Conservation (phyloP, 805 yeast genomes). For the Wickerhamiella cacticola region DNA sequence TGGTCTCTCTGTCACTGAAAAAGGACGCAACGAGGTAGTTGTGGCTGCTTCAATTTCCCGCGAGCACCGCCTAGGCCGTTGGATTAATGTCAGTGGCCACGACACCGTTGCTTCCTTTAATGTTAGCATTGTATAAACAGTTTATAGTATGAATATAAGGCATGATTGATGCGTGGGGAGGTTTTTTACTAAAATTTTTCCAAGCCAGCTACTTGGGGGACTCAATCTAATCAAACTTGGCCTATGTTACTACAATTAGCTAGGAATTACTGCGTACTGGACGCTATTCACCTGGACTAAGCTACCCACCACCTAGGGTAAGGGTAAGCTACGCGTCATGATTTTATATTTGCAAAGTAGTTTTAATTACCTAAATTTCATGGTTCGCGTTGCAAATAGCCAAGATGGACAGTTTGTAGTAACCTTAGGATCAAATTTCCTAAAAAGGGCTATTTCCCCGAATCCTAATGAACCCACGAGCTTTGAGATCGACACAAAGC, state of each 20-base stretch:
- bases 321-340: too few species aligned
- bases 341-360: too few species aligned
- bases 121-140: slow-evolving; percentile 5
- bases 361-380: too few species aligned
- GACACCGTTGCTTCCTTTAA: slow-evolving; percentile 19
- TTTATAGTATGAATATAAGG: neutral
- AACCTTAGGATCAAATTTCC: neutral
- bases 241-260: too few species aligned
- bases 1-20: slow-evolving; percentile 25
- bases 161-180: too few species aligned
- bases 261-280: too few species aligned
- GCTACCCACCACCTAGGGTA: too few species aligned
- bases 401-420: slow-evolving; percentile 2
- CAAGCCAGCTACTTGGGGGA: too few species aligned
- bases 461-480: neutral
- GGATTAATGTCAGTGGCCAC: slow-evolving; percentile 49
- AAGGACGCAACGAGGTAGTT: slow-evolving; percentile 31
- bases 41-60: slow-evolving; percentile 61
- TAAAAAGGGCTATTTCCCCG: neutral
- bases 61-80: slow-evolving; percentile 82
- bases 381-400: neutral
- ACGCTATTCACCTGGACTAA: too few species aligned
- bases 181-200: too few species aligned
- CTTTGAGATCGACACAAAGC: neutral
- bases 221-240: too few species aligned